Conservation (phyloP, 148 eudicot genomes). For the Persicaria maculosa region DNA sequence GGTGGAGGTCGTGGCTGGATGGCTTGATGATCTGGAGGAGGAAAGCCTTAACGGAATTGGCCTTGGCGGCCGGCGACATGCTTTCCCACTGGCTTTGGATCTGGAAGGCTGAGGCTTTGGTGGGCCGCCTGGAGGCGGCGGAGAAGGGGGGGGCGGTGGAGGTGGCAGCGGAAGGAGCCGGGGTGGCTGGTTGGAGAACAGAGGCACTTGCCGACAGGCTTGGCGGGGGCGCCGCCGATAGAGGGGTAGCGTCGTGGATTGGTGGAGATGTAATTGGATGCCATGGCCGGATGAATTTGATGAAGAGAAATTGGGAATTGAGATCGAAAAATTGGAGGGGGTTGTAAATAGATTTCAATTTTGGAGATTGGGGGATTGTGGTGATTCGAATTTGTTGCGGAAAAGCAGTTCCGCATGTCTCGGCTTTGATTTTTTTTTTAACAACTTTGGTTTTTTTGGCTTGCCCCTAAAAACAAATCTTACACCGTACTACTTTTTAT, state of each 20-base stretch:
- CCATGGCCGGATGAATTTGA: not conserved
- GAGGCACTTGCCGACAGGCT: conserved; percentile 21
- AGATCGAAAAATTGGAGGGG: too few species aligned
- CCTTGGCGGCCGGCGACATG: conserved; percentile 13
- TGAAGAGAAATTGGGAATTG: too few species aligned
- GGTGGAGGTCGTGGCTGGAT: conserved; percentile 32
- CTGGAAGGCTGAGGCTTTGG: not conserved
- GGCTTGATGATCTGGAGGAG: conserved; percentile 38
- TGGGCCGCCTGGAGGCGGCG: not conserved
- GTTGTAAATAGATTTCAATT: too few species aligned
- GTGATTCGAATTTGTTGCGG: conserved; percentile 6
- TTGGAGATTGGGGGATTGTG: not conserved
- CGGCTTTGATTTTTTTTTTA: too few species aligned
- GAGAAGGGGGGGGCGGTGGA: conserved; percentile 25
- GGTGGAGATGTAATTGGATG: not conserved
- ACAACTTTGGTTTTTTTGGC: too few species aligned
- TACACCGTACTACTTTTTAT: too few species aligned
- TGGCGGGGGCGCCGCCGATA: not conserved
- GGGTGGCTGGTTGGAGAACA: conserved; percentile 54
- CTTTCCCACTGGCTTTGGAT: conserved; percentile 17
- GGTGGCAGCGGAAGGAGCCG: conserved; percentile 50
- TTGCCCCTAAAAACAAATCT: too few species aligned
- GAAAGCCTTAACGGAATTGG: conserved; percentile 25
- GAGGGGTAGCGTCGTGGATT: too few species aligned
- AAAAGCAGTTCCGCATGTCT: not conserved